Evolutionary conservation across 306 rosid species (phyloP).

Genomic region (Rosa multiflora): DNA sequence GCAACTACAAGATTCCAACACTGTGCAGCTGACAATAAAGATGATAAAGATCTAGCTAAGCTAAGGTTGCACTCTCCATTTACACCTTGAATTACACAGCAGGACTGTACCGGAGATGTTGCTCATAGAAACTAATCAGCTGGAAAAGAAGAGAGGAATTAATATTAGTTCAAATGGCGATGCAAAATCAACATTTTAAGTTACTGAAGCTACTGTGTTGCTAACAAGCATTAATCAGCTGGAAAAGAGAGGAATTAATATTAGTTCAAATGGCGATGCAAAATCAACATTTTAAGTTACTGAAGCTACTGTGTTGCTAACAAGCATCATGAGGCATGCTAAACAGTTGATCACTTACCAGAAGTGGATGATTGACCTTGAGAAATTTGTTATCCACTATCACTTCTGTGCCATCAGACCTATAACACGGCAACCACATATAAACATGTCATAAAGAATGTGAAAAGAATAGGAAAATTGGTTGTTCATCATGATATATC

Average conservation of each 20-base stretch:
- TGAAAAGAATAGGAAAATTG: not conserved
- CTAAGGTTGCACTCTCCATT: slow-evolving; percentile 29
- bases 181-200: not conserved
- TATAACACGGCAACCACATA: slow-evolving; percentile 24
- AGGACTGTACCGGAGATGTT: slow-evolving; percentile 75
- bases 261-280: not conserved
- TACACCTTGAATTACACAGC: slow-evolving; percentile 36
- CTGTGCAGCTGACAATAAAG: slow-evolving; percentile 29
- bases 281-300: not conserved
- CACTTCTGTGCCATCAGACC: slow-evolving; percentile 87
- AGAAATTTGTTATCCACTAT: slow-evolving; percentile 89
- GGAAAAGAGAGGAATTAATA: slow-evolving; percentile 27
- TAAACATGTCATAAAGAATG: slow-evolving; percentile 11
- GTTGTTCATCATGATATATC: not conserved
- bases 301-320: slow-evolving; percentile 12
- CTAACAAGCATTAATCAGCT: slow-evolving; percentile 55
- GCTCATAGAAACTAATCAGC: slow-evolving; percentile 91
- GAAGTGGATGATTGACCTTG: slow-evolving; percentile 66
- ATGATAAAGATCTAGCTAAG: slow-evolving; percentile 28
- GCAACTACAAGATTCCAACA: slow-evolving; percentile 37
- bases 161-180: slow-evolving; percentile 1
- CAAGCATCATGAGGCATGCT: not conserved
- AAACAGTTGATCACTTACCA: slow-evolving; percentile 58
- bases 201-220: slow-evolving; percentile 11
- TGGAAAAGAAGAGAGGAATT: slow-evolving; percentile 33